Conservation (phyloP, 2,329 filamentous ascomycete genomes). For the Lecanicillium sp. region DNA sequence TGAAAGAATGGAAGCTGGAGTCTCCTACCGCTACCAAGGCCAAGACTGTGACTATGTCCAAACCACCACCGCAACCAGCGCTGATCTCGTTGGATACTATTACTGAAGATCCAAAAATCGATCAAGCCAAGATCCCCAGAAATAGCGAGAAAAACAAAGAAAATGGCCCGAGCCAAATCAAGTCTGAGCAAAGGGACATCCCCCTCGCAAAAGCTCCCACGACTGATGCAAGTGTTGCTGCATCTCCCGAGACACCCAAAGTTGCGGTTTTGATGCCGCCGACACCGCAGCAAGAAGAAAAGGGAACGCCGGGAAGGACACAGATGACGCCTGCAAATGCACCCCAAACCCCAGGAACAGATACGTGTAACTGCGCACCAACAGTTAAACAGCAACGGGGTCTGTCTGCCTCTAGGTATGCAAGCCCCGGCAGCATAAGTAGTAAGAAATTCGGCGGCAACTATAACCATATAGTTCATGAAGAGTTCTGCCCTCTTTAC, state of each 20-base stretch:
- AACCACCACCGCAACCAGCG: too few relatives aligned
- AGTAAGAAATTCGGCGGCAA: neutral
- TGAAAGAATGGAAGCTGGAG: conserved; percentile 3
- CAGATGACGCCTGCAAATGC: neutral
- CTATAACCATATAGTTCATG: neutral
- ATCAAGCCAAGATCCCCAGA: too few relatives aligned
- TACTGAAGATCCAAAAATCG: too few relatives aligned
- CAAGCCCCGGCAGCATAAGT: neutral
- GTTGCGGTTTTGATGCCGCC: too few relatives aligned
- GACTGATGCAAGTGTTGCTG: too few relatives aligned
- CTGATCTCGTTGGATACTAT: too few relatives aligned
- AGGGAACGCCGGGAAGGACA: neutral
- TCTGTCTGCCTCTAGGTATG: conserved; percentile 7
- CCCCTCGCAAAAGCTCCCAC: too few relatives aligned
- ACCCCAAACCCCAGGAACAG: neutral
- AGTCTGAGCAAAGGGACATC: too few relatives aligned
- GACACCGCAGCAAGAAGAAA: too few relatives aligned
- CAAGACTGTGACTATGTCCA: neutral
- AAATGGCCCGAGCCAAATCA: too few relatives aligned
- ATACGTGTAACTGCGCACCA: conserved; percentile 3
- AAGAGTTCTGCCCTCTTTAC: conserved; percentile 2
- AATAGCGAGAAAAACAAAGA: too few relatives aligned
- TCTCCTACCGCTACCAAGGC: neutral
- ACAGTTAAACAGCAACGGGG: neutral
- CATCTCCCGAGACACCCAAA: too few relatives aligned